Conservation (phyloP, 306 rosid species). For the Canavalia gladiata region DNA sequence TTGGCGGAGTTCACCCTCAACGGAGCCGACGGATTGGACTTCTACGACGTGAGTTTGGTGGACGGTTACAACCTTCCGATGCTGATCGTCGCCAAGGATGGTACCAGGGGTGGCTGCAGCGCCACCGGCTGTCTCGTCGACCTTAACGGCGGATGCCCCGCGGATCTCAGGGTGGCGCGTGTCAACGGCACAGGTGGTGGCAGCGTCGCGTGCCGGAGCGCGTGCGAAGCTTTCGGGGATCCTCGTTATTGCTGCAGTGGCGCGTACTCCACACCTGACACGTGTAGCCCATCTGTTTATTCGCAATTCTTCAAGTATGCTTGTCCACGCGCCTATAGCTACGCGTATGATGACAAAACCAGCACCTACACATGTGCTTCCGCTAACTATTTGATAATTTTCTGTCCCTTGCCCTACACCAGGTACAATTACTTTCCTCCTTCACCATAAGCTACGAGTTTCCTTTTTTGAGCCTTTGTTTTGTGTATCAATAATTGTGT, state of each 20-base stretch:
- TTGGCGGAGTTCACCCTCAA: constrained; percentile 93
- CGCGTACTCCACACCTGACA: constrained; percentile 86
- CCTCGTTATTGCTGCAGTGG: constrained; percentile 88
- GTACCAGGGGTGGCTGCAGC: constrained; percentile 79
- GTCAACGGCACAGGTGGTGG: constrained; percentile 48
- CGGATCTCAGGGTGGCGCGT: constrained; percentile 65
- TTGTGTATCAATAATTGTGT: neutral
- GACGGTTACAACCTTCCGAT: constrained; percentile 96
- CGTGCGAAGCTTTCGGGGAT: constrained; percentile 93
- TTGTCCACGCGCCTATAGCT: constrained; percentile 98
- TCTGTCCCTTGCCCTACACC: constrained; percentile 88
- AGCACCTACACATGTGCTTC: constrained; percentile 91
- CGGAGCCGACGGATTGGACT: constrained; percentile 84
- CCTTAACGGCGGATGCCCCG: constrained; percentile 78
- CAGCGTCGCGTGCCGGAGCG: constrained; percentile 87
- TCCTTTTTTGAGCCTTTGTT: too few species aligned
- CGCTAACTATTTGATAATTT: constrained; percentile 78
- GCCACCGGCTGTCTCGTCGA: constrained; percentile 91
- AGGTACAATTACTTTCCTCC: constrained; percentile 59
- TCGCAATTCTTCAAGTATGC: constrained; percentile 75
- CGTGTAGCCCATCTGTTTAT: constrained; percentile 71
- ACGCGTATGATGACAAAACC: constrained; percentile 94
- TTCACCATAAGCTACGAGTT: neutral
- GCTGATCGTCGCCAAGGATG: constrained; percentile 76
- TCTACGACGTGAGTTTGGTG: constrained; percentile 94